Conservation (phyloP, 1,139 yeast species). For the Hyphopichia buzzinii region DNA sequence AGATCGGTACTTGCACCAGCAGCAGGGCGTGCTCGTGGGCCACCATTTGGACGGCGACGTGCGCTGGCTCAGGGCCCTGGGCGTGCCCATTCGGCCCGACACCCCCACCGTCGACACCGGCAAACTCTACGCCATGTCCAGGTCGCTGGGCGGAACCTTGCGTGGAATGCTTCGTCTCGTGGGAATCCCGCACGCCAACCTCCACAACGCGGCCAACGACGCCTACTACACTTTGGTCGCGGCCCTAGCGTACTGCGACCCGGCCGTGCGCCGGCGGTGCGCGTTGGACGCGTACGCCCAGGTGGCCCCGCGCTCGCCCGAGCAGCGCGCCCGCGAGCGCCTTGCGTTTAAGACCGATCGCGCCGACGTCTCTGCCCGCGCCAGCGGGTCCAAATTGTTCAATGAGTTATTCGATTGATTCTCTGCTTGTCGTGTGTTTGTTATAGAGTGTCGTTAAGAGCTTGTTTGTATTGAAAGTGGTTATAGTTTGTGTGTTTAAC, state of each 20-base stretch:
- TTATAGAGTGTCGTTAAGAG: background rate
- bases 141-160: slow-evolving; percentile 47
- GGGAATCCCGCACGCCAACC: slow-evolving; percentile 59
- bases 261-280: slow-evolving; percentile 21
- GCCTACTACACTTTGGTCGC: slow-evolving; percentile 67
- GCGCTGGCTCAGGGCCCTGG: slow-evolving; percentile 47
- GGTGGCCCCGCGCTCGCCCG: background rate
- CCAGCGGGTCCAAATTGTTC: background rate
- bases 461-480: background rate
- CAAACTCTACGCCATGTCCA: slow-evolving; percentile 42
- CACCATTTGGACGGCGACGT: slow-evolving; percentile 67
- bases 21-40: slow-evolving; percentile 54
- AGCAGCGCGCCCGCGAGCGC: background rate
- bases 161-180: slow-evolving; percentile 51
- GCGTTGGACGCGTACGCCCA: slow-evolving; percentile 16
- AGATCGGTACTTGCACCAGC: slow-evolving; percentile 33
- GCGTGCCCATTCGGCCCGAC: slow-evolving; percentile 42
- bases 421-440: background rate
- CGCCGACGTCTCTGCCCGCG: background rate
- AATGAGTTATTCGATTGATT: background rate
- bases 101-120: slow-evolving; percentile 52
- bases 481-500: too few relatives aligned
- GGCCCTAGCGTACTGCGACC: slow-evolving; percentile 57
- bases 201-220: slow-evolving; percentile 86
- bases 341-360: background rate